Conservation (phyloP, 1,284 basidiomycete species). For the Irpex lacteus region DNA sequence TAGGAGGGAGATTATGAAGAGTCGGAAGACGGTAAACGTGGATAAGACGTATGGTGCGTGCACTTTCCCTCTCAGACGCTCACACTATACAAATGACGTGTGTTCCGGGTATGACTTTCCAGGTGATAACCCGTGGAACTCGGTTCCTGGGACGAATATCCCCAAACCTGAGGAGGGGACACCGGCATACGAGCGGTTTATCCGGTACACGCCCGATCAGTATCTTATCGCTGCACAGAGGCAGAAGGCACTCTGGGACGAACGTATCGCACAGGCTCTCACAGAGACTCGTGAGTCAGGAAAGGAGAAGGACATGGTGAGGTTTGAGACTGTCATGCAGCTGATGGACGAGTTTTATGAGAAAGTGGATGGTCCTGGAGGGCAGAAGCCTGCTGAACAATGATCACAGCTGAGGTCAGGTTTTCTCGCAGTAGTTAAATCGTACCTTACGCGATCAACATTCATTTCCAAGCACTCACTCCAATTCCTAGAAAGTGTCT, state of each 20-base stretch:
- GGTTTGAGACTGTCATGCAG: slow-evolving; percentile 3
- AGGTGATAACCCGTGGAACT: slow-evolving; percentile 9
- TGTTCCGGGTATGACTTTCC: too few species aligned
- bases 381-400: background rate
- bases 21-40: slow-evolving; percentile 13
- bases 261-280: slow-evolving; percentile 4
- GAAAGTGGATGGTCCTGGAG: background rate
- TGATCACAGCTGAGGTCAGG: background rate
- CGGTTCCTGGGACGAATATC: slow-evolving; percentile 11
- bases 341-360: slow-evolving; percentile 11
- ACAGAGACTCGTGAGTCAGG: background rate
- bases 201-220: slow-evolving; percentile 7
- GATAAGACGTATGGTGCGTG: slow-evolving; percentile 22
- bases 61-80: too few species aligned
- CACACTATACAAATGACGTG: too few species aligned
- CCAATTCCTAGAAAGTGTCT: too few species aligned
- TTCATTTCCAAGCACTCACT: too few species aligned
- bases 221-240: background rate
- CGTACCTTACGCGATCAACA: too few species aligned
- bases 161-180: slow-evolving; percentile 5
- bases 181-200: background rate
- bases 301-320: background rate
- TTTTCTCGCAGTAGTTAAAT: background rate
- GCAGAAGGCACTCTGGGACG: slow-evolving; percentile 4
- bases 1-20: slow-evolving; percentile 28